These are phyloP conservation scores for Crucibulum laeve DNA, from an alignment of 768 basidiomycete genomes.

Conservation along the genomic window DNA sequence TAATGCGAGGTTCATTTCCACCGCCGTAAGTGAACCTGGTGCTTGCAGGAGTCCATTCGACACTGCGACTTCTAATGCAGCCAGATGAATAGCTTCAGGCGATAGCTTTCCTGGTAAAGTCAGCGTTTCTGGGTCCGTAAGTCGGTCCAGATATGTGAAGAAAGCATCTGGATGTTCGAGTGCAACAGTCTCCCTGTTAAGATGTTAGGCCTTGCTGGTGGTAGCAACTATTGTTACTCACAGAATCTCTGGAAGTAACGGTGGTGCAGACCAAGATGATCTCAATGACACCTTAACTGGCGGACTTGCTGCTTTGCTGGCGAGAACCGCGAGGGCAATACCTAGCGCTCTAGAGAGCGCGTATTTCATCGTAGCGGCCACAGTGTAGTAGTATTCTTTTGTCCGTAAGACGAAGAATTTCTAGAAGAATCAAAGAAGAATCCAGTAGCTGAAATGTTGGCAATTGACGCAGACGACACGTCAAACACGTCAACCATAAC, in stretches of 20 bases:
- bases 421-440: no score
- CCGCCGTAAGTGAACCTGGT: slow-evolving; percentile 45
- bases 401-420: no score
- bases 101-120: slow-evolving; percentile 28
- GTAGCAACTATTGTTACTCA: slow-evolving; percentile 27
- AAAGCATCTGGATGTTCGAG: slow-evolving; percentile 69
- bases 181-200: slow-evolving; percentile 71
- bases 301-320: slow-evolving; percentile 25
- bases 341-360: slow-evolving; percentile 16
- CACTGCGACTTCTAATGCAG: slow-evolving; percentile 47
- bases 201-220: background rate
- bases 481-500: no score
- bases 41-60: slow-evolving; percentile 43
- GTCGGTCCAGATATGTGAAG: slow-evolving; percentile 68
- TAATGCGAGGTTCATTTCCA: slow-evolving; percentile 72
- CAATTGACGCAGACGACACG: no score
- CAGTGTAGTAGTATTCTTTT: no score
- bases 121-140: slow-evolving; percentile 48
- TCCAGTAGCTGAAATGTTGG: no score
- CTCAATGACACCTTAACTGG: slow-evolving; percentile 56
- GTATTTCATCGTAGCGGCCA: slow-evolving; percentile 17
- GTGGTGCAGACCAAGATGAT: slow-evolving; percentile 65
- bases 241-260: slow-evolving; percentile 62
- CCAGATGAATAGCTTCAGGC: slow-evolving; percentile 49
- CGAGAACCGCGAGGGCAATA: slow-evolving; percentile 12